phyloP scores from a whole-genome alignment of 1,284 basidiomycete species.

The Cryptococcus sp. region DNA sequence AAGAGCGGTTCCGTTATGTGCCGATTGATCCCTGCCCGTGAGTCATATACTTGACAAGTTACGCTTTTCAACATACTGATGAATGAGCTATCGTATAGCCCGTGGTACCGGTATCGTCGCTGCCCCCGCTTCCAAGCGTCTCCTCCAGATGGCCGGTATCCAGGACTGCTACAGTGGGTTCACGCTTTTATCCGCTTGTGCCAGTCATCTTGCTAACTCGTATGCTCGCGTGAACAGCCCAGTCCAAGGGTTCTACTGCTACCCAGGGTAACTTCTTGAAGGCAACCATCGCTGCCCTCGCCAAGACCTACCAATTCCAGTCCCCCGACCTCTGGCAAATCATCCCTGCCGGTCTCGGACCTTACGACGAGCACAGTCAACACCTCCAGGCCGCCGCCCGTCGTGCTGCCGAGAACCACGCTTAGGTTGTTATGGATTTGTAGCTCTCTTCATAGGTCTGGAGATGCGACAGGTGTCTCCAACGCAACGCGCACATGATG shows the following conservation, averaged over 20 bases:
- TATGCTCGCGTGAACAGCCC: slow-evolving; percentile 66
- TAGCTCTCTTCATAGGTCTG: slow-evolving; percentile 8
- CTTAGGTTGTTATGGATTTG: slow-evolving; percentile 7
- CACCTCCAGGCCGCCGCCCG: slow-evolving; percentile 79
- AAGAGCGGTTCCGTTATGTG: slow-evolving; percentile 99
- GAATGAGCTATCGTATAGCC: slow-evolving; percentile 42
- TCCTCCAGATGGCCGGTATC: slow-evolving; percentile 96
- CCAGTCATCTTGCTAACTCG: slow-evolving; percentile 35
- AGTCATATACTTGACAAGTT: slow-evolving; percentile 21
- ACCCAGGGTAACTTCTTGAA: slow-evolving; percentile 99
- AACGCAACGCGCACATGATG: neutral
- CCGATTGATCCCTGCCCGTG: slow-evolving; percentile 91
- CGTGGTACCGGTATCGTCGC: slow-evolving; percentile 99
- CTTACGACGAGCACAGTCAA: slow-evolving; percentile 90
- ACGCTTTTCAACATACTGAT: no score
- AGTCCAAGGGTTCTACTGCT: slow-evolving; percentile 95
- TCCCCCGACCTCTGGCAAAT: slow-evolving; percentile 98
- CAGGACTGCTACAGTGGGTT: slow-evolving; percentile 65
- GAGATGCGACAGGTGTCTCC: slow-evolving; percentile 2
- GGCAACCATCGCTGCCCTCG: slow-evolving; percentile 95
- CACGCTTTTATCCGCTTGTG: slow-evolving; percentile 32
- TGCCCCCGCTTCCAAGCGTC: slow-evolving; percentile 93
- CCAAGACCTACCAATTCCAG: slow-evolving; percentile 94
- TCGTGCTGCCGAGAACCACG: slow-evolving; percentile 76
- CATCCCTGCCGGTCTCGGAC: slow-evolving; percentile 75